These are phyloP conservation scores for Mortierella antarctica DNA, from an alignment of 192 early-diverging fungal genomes.

Conservation along the genomic window DNA sequence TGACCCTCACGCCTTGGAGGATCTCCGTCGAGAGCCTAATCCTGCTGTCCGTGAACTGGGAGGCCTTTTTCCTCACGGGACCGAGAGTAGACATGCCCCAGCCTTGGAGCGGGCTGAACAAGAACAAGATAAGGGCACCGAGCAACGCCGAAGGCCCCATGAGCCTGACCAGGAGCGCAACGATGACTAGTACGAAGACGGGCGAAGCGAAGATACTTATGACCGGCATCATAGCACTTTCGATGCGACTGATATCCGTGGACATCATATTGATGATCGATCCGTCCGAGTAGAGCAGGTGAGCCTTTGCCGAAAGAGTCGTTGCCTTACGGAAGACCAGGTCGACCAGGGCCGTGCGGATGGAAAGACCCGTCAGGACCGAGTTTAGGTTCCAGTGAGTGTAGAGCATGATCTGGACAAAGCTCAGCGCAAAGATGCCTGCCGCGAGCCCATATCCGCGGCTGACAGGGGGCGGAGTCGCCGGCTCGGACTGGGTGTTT, in stretches of 20 bases:
- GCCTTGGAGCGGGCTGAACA: slow-evolving; percentile 10
- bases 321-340: slow-evolving; percentile 36
- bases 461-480: slow-evolving; percentile 1
- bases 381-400: slow-evolving; percentile 8
- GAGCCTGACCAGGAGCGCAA: background rate
- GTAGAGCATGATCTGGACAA: background rate
- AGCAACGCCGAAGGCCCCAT: slow-evolving; percentile 26
- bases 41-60: slow-evolving; percentile 58
- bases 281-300: slow-evolving; percentile 28
- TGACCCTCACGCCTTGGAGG: slow-evolving; percentile 58
- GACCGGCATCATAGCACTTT: slow-evolving; percentile 13
- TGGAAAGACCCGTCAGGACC: slow-evolving; percentile 9
- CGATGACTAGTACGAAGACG: background rate
- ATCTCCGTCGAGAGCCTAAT: slow-evolving; percentile 61
- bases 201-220: slow-evolving; percentile 9
- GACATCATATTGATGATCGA: slow-evolving; percentile 59
- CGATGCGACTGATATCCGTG: slow-evolving; percentile 42
- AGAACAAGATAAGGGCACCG: slow-evolving; percentile 11
- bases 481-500: background rate
- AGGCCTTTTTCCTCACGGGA: slow-evolving; percentile 18
- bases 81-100: slow-evolving; percentile 9
- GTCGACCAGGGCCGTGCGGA: slow-evolving; percentile 21
- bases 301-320: slow-evolving; percentile 4
- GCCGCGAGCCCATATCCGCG: background rate
- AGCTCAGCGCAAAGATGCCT: background rate